A percentile compares a stretch with the other conserved stretches of the same genome.
phyloP scores from a whole-genome alignment of 2,329 filamentous ascomycete species.

The Orbilia oligospora region DNA sequence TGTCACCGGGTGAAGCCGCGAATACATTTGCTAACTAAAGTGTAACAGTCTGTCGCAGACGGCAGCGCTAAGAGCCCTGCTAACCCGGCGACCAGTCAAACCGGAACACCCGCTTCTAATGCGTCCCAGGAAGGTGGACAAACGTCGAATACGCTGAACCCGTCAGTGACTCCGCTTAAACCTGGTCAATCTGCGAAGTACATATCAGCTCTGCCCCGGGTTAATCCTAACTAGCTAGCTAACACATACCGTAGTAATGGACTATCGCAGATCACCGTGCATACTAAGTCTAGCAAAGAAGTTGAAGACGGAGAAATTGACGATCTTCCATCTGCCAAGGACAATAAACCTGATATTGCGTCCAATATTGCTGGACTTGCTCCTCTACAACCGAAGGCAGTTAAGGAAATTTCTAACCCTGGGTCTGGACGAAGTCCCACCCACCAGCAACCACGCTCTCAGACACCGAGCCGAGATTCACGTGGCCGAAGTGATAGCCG shows the following conservation, averaged over 20 bases:
- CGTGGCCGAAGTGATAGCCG: conserved; percentile 52
- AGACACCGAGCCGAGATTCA: conserved; percentile 47
- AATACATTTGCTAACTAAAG: conserved; percentile 29
- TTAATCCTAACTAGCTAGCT: conserved; percentile 27
- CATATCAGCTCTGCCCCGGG: background rate
- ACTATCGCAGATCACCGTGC: conserved; percentile 60
- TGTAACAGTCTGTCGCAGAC: conserved; percentile 56
- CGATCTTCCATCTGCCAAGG: conserved; percentile 60
- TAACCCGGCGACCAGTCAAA: conserved; percentile 37
- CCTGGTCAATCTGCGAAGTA: conserved; percentile 57
- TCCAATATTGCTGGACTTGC: conserved; percentile 47
- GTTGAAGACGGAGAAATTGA: conserved; percentile 64
- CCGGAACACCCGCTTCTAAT: conserved; percentile 54
- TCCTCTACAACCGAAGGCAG: conserved; percentile 34
- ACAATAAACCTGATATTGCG: conserved; percentile 32
- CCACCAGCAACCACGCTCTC: conserved; percentile 38
- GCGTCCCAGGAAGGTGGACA: conserved; percentile 37
- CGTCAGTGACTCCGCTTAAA: conserved; percentile 39
- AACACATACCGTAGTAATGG: conserved; percentile 25
- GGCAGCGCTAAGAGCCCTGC: conserved; percentile 55
- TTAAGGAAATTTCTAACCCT: conserved; percentile 40
- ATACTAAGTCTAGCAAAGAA: conserved; percentile 62
- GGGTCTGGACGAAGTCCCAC: conserved; percentile 44
- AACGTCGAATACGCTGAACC: conserved; percentile 23
- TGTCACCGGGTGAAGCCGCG: background rate